phyloP scores from a whole-genome alignment of 371 early-diverging fungal genomes.

The Mucor circinelloides region DNA sequence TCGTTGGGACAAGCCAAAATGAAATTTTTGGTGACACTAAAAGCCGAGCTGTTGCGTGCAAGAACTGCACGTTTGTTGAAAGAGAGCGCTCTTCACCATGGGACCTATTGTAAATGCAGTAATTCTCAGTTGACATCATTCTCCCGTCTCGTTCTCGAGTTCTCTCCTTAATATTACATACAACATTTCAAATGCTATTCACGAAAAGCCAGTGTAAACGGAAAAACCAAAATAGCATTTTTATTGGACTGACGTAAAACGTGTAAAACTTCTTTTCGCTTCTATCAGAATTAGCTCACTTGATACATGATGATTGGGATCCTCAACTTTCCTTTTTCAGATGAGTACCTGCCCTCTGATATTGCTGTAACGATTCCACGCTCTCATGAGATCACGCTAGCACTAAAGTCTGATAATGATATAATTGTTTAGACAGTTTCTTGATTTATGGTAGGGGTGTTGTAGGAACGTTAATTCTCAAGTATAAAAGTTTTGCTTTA shows the following conservation, averaged over 20 bases:
- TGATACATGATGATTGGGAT: neutral
- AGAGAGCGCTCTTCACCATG: neutral
- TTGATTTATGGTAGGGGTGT: neutral
- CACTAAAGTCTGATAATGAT: neutral
- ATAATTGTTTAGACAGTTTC: neutral
- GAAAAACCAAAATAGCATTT: neutral
- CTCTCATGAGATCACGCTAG: neutral
- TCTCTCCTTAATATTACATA: neutral
- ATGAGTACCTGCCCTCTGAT: neutral
- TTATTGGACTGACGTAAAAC: neutral
- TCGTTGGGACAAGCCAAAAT: neutral
- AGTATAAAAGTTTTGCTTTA: neutral
- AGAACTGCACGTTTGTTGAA: neutral
- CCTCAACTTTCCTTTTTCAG: neutral
- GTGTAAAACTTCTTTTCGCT: neutral
- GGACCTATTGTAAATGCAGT: neutral
- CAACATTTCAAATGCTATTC: neutral
- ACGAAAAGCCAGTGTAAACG: neutral
- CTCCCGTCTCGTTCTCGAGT: neutral
- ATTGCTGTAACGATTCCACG: neutral
- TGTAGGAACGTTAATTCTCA: neutral
- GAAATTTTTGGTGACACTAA: neutral
- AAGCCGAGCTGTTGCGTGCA: neutral
- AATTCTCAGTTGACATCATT: neutral
- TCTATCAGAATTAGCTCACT: neutral